These are phyloP conservation scores for Sophora flavescens DNA, from an alignment of 306 rosid genomes.

Conservation along the genomic window DNA sequence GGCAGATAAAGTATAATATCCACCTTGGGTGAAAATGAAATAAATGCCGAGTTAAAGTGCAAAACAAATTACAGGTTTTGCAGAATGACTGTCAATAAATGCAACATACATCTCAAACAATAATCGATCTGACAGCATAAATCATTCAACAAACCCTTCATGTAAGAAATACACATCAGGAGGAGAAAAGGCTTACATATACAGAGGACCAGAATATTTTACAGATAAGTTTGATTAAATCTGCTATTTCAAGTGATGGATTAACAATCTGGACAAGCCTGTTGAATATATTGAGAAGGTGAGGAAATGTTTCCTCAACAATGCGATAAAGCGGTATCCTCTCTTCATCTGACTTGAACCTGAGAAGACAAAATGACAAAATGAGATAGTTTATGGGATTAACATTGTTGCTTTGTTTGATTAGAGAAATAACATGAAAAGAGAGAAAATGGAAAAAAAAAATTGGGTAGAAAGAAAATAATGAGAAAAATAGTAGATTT, in stretches of 20 bases:
- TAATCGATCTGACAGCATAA: slow-evolving; percentile 28
- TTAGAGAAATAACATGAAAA: no score
- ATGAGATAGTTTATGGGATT: slow-evolving; percentile 14
- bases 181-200: slow-evolving; percentile 65
- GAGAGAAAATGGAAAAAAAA: no score
- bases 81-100: slow-evolving; percentile 30
- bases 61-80: slow-evolving; percentile 6
- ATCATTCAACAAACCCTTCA: not conserved
- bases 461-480: no score
- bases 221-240: slow-evolving; percentile 93
- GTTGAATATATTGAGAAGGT: slow-evolving; percentile 82
- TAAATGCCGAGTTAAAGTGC: not conserved
- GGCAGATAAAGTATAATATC: not conserved
- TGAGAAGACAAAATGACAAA: slow-evolving; percentile 48
- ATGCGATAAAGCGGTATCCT: slow-evolving; percentile 85
- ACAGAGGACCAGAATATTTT: slow-evolving; percentile 99
- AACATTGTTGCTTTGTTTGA: not conserved
- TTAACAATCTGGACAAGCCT: slow-evolving; percentile 84
- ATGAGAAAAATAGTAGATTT: no score
- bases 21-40: not conserved
- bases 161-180: slow-evolving; percentile 11
- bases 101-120: slow-evolving; percentile 33
- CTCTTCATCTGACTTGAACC: slow-evolving; percentile 98
- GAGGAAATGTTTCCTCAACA: slow-evolving; percentile 94
- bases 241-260: slow-evolving; percentile 91